Base-by-base conservation (phyloP, 345 rosid species). In the Iberis pinnata region DNA sequence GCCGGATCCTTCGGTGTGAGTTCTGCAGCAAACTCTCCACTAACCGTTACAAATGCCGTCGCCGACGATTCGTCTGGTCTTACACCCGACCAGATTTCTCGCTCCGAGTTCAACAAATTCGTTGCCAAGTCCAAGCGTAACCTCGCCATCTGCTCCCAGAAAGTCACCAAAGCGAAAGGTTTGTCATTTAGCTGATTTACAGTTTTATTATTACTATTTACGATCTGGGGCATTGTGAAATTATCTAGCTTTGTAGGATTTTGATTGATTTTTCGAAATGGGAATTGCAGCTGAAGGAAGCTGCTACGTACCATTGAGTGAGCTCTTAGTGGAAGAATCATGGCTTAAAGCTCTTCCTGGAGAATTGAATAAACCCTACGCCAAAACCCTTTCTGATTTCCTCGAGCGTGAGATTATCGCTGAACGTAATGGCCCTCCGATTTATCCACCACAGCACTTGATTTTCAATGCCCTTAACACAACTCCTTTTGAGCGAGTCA, bases 391-490 rank as follows among this genome's bases (percentile, higher is more conserved):
- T 50, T 75, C 78, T 59, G 73, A 62, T 40, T 83, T 92, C 49
- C 76, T 92, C 7, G 80, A 73, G 27, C 64, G 56, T 2, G 95
- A 92, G 79, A 72, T 71, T 25, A 44, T 58, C 33, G 19, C 57
- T 29, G 69, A 17, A 17, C 2, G 26, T 43, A 61, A 59, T 12
- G 18, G 57, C 29, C 60, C 68, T 6, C 71, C 76, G 0, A 71
- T 88, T 20, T 92, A 78, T 37, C 98, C 97, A 0, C 98, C 97
- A 2, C 95, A 69, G 37, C 81, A 83, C 6, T 64, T 84, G 73
- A 63, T 92, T 55, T 92, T 92, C 73, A 85, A 83, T 71, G 86
- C 97, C 19, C 73, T 92, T 11, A 92, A 88, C 37, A 69, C 86
- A 41, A 85, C 96, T 7, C 76, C 93, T 0, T 83, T 92, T 61